A percentile compares a stretch with the other conserved stretches of the same genome.
Conservation (phyloP, 208 protist species). For the Kentomonas sorsogonicus region DNA sequence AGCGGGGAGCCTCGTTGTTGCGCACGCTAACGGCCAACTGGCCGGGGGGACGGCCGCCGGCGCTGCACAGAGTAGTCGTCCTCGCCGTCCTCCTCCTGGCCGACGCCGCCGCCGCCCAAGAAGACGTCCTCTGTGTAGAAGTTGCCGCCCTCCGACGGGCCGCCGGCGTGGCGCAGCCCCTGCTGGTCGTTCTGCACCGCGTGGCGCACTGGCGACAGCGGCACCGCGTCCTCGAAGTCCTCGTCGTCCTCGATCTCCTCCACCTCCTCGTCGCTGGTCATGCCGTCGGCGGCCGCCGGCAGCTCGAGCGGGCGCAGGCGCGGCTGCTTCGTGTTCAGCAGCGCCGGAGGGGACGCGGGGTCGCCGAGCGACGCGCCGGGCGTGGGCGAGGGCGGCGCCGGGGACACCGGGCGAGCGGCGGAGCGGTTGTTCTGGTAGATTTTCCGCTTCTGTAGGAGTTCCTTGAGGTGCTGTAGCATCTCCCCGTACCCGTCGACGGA, state of each 20-base stretch:
- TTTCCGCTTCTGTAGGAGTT: conserved; percentile 46
- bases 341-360: conserved; percentile 16
- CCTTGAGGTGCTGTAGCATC: conserved; percentile 82
- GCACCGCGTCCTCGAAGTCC: conserved; percentile 77
- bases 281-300: conserved; percentile 2
- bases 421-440: conserved; percentile 12
- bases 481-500: conserved; percentile 65
- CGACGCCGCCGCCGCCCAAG: conserved; percentile 22
- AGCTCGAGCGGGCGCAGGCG: conserved; percentile 3
- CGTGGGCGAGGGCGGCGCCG: not conserved
- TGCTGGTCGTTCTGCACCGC: conserved; percentile 36
- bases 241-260: conserved; percentile 53
- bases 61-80: conserved; percentile 48
- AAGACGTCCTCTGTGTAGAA: conserved; percentile 37
- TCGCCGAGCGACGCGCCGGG: conserved; percentile 3
- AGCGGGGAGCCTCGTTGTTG: too few species aligned
- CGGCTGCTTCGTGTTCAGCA: conserved; percentile 27
- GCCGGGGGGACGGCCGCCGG: too few species aligned
- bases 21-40: too few species aligned
- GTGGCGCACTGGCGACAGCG: conserved; percentile 59
- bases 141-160: conserved; percentile 13
- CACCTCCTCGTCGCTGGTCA: conserved; percentile 7
- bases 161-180: not conserved
- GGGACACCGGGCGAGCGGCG: not conserved
- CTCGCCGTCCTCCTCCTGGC: conserved; percentile 41